Evolutionary conservation across 208 protist species (phyloP).

Genomic region (Lotmaria passim): DNA sequence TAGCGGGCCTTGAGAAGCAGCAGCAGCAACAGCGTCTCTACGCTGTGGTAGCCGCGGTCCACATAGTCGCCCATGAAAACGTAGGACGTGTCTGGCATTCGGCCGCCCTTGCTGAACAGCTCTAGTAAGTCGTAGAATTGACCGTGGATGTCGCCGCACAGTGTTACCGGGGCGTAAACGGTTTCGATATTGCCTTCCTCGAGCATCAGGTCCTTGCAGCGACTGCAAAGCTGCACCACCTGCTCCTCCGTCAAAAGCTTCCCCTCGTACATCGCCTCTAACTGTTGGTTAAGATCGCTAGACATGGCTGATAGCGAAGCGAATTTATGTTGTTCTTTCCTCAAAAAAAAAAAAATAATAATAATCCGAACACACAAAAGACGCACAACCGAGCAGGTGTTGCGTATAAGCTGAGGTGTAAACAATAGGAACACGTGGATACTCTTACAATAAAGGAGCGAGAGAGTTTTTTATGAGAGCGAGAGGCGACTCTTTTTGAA

Average conservation of each 20-base stretch:
- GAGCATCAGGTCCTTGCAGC: conserved; percentile 89
- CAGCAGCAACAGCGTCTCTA: conserved; percentile 93
- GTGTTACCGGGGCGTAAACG: conserved; percentile 96
- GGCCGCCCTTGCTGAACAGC: conserved; percentile 96
- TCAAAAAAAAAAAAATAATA: conserved; percentile 14
- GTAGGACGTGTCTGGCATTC: conserved; percentile 84
- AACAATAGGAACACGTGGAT: too few species aligned
- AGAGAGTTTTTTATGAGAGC: too few species aligned
- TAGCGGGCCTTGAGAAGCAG: conserved; percentile 94
- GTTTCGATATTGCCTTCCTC: conserved; percentile 96
- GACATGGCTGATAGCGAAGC: conserved; percentile 32
- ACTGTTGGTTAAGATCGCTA: conserved; percentile 61
- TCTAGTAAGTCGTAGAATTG: conserved; percentile 99
- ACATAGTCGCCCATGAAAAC: conserved; percentile 96
- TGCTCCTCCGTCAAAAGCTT: conserved; percentile 93
- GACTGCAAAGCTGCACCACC: conserved; percentile 88
- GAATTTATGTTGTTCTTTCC: too few species aligned
- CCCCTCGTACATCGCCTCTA: conserved; percentile 86
- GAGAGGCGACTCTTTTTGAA: too few species aligned
- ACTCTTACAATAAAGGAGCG: too few species aligned
- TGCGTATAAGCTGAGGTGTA: neutral
- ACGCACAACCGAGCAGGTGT: too few species aligned
- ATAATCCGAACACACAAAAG: conserved; percentile 25
- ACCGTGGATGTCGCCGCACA: conserved; percentile 99
- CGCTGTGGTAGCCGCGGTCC: conserved; percentile 94